These are phyloP conservation scores for Canariomyces notabilis DNA, from an alignment of 2,329 filamentous ascomycete species.

Conservation along the genomic window DNA sequence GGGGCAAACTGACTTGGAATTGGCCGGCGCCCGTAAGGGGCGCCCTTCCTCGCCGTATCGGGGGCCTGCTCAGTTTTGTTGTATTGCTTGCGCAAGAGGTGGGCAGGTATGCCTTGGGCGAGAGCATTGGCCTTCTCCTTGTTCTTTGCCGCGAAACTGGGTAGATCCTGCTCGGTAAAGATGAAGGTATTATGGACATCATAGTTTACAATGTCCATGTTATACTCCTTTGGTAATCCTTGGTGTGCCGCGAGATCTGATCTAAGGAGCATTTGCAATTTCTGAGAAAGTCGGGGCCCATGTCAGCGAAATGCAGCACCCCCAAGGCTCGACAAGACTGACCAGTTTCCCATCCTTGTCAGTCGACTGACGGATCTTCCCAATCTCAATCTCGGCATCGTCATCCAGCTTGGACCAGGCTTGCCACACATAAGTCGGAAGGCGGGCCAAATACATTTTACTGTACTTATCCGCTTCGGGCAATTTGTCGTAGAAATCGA, in stretches of 20 bases:
- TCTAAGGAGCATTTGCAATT: constrained; percentile 63
- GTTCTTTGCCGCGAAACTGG: constrained; percentile 63
- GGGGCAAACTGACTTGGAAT: constrained; percentile 61
- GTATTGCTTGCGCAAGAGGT: constrained; percentile 43
- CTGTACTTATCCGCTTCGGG: constrained; percentile 36
- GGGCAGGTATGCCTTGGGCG: constrained; percentile 54
- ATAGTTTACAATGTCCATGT: constrained; percentile 63
- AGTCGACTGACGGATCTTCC: constrained; percentile 61
- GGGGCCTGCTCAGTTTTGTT: constrained; percentile 27
- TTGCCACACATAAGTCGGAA: constrained; percentile 77
- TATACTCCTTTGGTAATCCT: constrained; percentile 80
- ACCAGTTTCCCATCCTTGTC: constrained; percentile 44
- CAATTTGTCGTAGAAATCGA: constrained; percentile 48
- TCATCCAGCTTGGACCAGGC: constrained; percentile 72
- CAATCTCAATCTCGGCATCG: constrained; percentile 76
- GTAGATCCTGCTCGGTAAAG: constrained; percentile 90
- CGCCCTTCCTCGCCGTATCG: constrained; percentile 34
- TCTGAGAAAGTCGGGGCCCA: constrained; percentile 24
- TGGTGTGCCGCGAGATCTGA: constrained; percentile 62
- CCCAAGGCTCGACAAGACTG: neutral
- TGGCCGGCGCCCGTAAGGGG: constrained; percentile 62
- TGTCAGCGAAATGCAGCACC: constrained; percentile 5
- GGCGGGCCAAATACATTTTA: constrained; percentile 65
- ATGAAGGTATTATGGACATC: constrained; percentile 80
- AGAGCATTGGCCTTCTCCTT: constrained; percentile 51